Percentiles rank a stretch among this genome's conserved stretches.
phyloP scores from a whole-genome alignment of 805 yeast genomes.

The Tetrapisispora iriomotensis region DNA sequence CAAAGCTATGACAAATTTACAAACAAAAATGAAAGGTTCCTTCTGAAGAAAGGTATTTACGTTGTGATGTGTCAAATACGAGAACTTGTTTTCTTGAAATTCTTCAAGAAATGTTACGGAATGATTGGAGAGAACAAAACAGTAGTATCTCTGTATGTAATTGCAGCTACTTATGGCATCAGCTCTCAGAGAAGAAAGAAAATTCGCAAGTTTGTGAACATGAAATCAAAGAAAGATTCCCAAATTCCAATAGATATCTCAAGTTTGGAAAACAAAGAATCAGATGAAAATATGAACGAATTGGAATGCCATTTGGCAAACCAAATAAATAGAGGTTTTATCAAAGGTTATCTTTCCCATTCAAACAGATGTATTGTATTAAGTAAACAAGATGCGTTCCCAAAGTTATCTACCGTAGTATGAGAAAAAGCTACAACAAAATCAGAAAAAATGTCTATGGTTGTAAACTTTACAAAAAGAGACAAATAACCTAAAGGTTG shows the following conservation, averaged over 20 bases:
- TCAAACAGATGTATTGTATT: conserved; percentile 62
- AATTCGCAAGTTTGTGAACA: not conserved
- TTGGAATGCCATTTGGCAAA: conserved; percentile 63
- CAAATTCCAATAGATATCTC: not conserved
- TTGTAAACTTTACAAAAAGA: too few relatives aligned
- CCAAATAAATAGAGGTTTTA: conserved; percentile 45
- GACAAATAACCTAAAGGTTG: too few relatives aligned
- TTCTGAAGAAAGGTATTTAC: conserved; percentile 52
- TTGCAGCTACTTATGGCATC: not conserved
- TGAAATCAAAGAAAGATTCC: conserved; percentile 1
- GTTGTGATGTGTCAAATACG: conserved; percentile 46
- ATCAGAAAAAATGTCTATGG: too few relatives aligned
- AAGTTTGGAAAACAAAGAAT: conserved; percentile 7
- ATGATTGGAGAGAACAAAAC: conserved; percentile 4
- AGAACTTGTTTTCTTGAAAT: conserved; percentile 39
- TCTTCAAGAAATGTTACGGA: conserved; percentile 33
- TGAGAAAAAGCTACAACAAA: too few relatives aligned
- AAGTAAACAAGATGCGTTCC: conserved; percentile 68
- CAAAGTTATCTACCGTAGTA: conserved; percentile 30
- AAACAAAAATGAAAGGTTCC: conserved; percentile 35
- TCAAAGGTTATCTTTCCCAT: conserved; percentile 80
- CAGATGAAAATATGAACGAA: conserved; percentile 33
- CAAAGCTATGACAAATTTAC: conserved; percentile 39
- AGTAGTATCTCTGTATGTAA: conserved; percentile 10
- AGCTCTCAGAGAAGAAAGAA: not conserved